Base-by-base conservation (phyloP, 2,329 filamentous ascomycete genomes). In the Penicillium sclerotigenum region DNA sequence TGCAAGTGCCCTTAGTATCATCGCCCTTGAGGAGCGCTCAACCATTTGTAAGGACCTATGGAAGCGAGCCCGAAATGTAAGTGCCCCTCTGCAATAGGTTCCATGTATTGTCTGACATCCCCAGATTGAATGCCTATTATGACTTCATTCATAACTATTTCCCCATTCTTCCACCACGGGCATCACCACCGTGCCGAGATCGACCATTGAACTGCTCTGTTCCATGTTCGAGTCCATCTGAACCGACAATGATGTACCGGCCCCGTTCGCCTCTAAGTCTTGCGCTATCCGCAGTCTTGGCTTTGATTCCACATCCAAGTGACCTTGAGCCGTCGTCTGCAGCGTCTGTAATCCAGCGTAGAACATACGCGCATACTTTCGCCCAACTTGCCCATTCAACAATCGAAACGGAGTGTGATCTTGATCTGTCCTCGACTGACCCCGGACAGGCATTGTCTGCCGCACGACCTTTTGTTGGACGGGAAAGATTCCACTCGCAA, bases 131-230 rank as follows among this genome's bases (percentile, higher is more conserved):
- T 57, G 76, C 73, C 34, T 78, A 79, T 52, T 79, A 79, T 54
- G 72, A 75, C 42, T 79, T 76, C 53, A 74, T 78, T 51, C 76
- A 79, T 61, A 53, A 65, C n/a, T 79, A 76, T 59, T 77, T 77
- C 41, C 76, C 76, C 5, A 73, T 79, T 36, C 66, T 79, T 28
- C 75, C 76, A 7, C 74, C 76, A 28, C 65, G 73, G 36, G 65
- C 59, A 38, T 53, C 65, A 8, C 64, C 67, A 5, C 68, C 63
- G 36, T 63, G 59, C 20, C 62, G 65, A 29, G 71, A 77, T 61
- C 59, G 60, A 16, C 74, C 75, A 8, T 54, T 76, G 47, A 66
- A 73, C 47, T 63, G 65, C 20, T 63, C 65, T 7, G 61, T 67
- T 13, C 68, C 71, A n/a, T 64, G 59, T 40, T 57, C 71, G 16